Evolutionary conservation across 768 basidiomycete genomes (phyloP), one percentile per base, ranked within the genome.

Genomic region (Rhodotorula sphaerocarpa): DNA sequence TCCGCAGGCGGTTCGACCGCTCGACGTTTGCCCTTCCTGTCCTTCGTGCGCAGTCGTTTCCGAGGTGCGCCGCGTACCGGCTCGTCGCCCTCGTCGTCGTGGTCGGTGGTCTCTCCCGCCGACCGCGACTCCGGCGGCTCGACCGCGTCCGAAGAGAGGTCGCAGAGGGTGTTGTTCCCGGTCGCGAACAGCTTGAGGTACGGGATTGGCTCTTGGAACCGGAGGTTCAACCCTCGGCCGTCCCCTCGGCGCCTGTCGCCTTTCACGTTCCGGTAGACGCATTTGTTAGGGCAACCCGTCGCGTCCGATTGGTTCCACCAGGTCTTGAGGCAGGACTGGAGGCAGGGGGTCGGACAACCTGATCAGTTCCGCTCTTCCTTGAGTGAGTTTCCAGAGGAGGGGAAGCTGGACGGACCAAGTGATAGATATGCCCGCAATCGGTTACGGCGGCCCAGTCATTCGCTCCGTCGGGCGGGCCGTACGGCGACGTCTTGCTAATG

Each of bases 361-460:
- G n/a, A n/a, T n/a, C n/a, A n/a, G n/a, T n/a, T n/a, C n/a, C n/a
- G n/a, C n/a, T n/a, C n/a, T n/a, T n/a, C n/a, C n/a, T n/a, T n/a
- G n/a, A n/a, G n/a, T n/a, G n/a, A n/a, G n/a, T n/a, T n/a, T n/a
- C n/a, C n/a, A n/a, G n/a, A n/a, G n/a, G n/a, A n/a, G n/a, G n/a
- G n/a, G n/a, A n/a, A 34, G 25, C 21, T 1, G 47, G 2, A 47
- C 57, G 50, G n/a, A 58, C 57, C 3, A 15, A 5, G 33, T 58
- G 57, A 6, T 25, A 50, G n/a, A 51, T 28, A n/a, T 58, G 57
- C 11, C 57, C 57, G 42, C 57, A 58, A 42, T 41, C 43, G 30
- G 57, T 51, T 2, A 50, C 3, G 14, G 48, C 48, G 14, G 28
- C 39, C 47, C 47, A 57, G 27, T 57, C 33, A 25, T 28, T 15